phyloP scores from a whole-genome alignment of 345 rosid species.

The Eucalyptus cladocalyx region DNA sequence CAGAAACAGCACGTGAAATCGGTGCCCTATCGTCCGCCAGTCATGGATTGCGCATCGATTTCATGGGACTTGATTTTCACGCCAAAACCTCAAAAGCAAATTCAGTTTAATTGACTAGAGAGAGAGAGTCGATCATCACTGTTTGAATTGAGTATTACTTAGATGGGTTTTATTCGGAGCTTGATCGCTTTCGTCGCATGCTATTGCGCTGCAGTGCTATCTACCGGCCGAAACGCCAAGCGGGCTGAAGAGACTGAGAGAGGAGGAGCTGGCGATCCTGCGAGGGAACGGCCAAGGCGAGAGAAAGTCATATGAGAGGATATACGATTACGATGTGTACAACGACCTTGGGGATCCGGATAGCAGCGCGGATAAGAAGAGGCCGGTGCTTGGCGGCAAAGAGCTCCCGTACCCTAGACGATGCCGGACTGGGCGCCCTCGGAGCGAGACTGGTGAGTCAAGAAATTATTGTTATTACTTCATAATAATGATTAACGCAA shows the following conservation, averaged over 20 bases:
- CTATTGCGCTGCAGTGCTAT: conserved; percentile 14
- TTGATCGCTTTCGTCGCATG: not conserved
- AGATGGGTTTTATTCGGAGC: not conserved
- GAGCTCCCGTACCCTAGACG: conserved; percentile 16
- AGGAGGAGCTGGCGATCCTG: conserved; percentile 7
- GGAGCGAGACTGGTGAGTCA: not conserved
- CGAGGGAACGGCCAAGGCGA: conserved; percentile 29
- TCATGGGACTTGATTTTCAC: not conserved
- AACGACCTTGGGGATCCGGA: conserved; percentile 28
- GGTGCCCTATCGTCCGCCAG: not conserved
- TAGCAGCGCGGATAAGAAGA: not conserved
- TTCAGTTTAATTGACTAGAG: not conserved
- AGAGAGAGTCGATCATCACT: not conserved
- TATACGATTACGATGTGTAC: conserved; percentile 30
- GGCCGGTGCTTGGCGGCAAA: conserved; percentile 18
- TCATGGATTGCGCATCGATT: not conserved
- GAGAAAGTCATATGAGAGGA: conserved; percentile 10
- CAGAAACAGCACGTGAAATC: not conserved
- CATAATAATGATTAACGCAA: not conserved
- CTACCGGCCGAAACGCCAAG: conserved; percentile 24
- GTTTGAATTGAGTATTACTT: not conserved
- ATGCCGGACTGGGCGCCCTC: conserved; percentile 19
- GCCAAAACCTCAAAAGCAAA: not conserved
- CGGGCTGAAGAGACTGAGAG: conserved; percentile 13
- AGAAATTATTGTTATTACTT: not conserved